phyloP scores from a whole-genome alignment of 2,329 filamentous ascomycete species.

The Microsporum ferrugineum region DNA sequence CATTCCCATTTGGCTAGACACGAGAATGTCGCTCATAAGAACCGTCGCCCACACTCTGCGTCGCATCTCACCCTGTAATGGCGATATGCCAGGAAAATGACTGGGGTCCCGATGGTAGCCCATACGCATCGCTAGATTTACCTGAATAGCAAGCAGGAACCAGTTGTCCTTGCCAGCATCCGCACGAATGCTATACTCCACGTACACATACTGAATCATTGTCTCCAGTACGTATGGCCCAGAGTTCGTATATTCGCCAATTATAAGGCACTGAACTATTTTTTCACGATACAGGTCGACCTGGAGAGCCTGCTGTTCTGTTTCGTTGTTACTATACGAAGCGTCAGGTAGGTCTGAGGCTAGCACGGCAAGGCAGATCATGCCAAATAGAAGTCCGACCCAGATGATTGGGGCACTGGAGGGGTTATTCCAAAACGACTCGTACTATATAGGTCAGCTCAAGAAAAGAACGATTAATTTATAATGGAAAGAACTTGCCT shows the following conservation, averaged over 20 bases:
- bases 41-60: slow-evolving; percentile 33
- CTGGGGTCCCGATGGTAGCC: slow-evolving; percentile 49
- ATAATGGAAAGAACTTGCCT: slow-evolving; percentile 18
- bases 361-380: slow-evolving; percentile 22
- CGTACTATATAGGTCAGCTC: slow-evolving; percentile 24
- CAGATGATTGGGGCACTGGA: slow-evolving; percentile 31
- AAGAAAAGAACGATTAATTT: too few species aligned
- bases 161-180: slow-evolving; percentile 46
- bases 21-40: slow-evolving; percentile 48
- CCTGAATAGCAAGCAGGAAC: slow-evolving; percentile 44
- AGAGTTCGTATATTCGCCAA: slow-evolving; percentile 44
- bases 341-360: neutral
- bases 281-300: slow-evolving; percentile 19
- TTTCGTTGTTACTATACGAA: neutral
- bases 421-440: slow-evolving; percentile 34
- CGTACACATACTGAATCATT: slow-evolving; percentile 45
- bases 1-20: slow-evolving; percentile 53
- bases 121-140: slow-evolving; percentile 51
- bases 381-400: slow-evolving; percentile 35
- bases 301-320: slow-evolving; percentile 9
- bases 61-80: slow-evolving; percentile 46
- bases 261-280: slow-evolving; percentile 43
- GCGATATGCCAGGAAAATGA: slow-evolving; percentile 43
- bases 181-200: slow-evolving; percentile 41
- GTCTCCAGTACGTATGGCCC: slow-evolving; percentile 44